These are phyloP conservation scores for Trichophyton rubrum DNA, from an alignment of 2,329 filamentous ascomycete species.

Conservation along the genomic window DNA sequence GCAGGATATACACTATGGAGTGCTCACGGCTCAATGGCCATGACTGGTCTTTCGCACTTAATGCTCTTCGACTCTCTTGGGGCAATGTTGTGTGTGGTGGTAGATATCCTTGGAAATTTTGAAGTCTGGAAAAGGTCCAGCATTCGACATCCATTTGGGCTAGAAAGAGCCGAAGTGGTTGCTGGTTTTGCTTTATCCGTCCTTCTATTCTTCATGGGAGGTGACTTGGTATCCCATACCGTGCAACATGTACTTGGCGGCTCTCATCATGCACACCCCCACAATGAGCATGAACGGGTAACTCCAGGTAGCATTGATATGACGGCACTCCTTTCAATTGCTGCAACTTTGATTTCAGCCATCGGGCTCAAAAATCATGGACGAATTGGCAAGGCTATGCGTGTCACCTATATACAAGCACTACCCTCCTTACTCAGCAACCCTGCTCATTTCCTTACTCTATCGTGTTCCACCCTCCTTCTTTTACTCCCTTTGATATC, in stretches of 20 bases:
- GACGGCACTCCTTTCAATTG: slow-evolving; percentile 67
- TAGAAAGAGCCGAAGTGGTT: slow-evolving; percentile 85
- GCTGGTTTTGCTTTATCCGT: slow-evolving; percentile 94
- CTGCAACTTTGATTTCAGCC: slow-evolving; percentile 72
- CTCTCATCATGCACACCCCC: slow-evolving; percentile 61
- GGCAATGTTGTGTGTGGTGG: slow-evolving; percentile 77
- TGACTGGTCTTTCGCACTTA: slow-evolving; percentile 84
- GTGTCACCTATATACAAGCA: slow-evolving; percentile 66
- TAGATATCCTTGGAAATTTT: slow-evolving; percentile 91
- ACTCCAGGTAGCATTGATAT: slow-evolving; percentile 67
- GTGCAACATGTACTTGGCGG: slow-evolving; percentile 83
- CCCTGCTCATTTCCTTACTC: slow-evolving; percentile 85
- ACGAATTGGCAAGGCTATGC: slow-evolving; percentile 82
- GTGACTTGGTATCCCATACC: slow-evolving; percentile 88
- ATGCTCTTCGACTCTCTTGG: slow-evolving; percentile 93
- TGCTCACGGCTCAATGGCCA: slow-evolving; percentile 72
- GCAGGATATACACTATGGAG: slow-evolving; percentile 77
- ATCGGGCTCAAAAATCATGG: slow-evolving; percentile 81
- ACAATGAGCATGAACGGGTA: slow-evolving; percentile 55
- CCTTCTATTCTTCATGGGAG: slow-evolving; percentile 90
- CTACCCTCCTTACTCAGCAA: slow-evolving; percentile 83
- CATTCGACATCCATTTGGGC: slow-evolving; percentile 81
- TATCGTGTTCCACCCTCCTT: slow-evolving; percentile 71
- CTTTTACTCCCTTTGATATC: slow-evolving; percentile 71
- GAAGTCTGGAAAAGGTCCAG: slow-evolving; percentile 93